phyloP scores from a whole-genome alignment of 169 alveolate species.

The Cryptosporidium sp. region DNA sequence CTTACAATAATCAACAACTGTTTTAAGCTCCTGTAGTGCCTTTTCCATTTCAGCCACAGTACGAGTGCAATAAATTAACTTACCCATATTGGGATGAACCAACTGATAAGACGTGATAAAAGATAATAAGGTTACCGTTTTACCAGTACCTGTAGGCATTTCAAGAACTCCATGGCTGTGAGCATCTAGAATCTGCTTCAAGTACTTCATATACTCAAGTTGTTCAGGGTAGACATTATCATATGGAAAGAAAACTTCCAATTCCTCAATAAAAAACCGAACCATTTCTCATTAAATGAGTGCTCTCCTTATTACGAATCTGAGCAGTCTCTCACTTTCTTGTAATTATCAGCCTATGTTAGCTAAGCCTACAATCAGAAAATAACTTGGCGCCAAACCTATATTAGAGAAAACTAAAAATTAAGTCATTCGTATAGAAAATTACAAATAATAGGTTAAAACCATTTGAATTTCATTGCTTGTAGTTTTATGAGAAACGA shows the following conservation, averaged over 20 bases:
- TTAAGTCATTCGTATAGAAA: not conserved
- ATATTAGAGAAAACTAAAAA: not conserved
- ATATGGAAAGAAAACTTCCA: constrained; percentile 95
- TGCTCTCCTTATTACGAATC: constrained; percentile 5
- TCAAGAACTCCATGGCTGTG: constrained; percentile 97
- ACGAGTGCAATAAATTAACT: constrained; percentile 92
- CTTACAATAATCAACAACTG: constrained; percentile 87
- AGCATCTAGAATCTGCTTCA: constrained; percentile 89
- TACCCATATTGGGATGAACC: constrained; percentile 87
- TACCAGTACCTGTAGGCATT: constrained; percentile 99
- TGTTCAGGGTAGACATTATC: constrained; percentile 95
- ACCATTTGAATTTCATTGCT: not conserved
- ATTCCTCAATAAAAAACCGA: constrained; percentile 89
- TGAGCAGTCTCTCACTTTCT: not conserved
- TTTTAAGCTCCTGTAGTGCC: constrained; percentile 93
- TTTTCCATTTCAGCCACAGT: constrained; percentile 99
- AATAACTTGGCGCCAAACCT: constrained; percentile 14
- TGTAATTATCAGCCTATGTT: not conserved
- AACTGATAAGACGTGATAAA: constrained; percentile 92
- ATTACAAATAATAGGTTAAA: not conserved
- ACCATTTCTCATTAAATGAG: constrained; percentile 79
- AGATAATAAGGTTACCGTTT: constrained; percentile 95
- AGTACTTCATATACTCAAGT: constrained; percentile 91
- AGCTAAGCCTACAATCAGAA: not conserved
- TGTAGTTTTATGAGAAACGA: constrained; percentile 2